These are phyloP conservation scores for Jaenimonas drosophilae DNA, from an alignment of 208 protist species.

Conservation along the genomic window DNA sequence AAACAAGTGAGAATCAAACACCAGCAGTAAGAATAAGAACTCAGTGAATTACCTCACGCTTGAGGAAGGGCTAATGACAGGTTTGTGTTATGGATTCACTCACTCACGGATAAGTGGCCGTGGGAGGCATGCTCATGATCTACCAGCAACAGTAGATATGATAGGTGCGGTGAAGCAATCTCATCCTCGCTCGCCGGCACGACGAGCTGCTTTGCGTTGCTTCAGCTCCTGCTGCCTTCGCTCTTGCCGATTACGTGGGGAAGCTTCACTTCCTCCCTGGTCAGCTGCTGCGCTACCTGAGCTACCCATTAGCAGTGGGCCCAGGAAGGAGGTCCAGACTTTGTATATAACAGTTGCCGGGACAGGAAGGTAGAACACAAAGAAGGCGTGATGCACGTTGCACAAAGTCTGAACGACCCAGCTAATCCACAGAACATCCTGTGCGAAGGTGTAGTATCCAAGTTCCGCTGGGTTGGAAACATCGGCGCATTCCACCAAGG, in stretches of 20 bases:
- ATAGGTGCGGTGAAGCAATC: too few species aligned
- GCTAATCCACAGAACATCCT: conserved; percentile 85
- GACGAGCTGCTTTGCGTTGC: conserved; percentile 35
- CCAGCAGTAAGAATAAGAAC: too few species aligned
- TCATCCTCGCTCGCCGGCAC: too few species aligned
- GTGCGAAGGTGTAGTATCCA: conserved; percentile 67
- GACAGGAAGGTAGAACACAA: conserved; percentile 84
- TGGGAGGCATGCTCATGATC: too few species aligned
- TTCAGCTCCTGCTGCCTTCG: conserved; percentile 48
- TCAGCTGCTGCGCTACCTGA: conserved; percentile 5
- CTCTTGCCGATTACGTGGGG: conserved; percentile 41
- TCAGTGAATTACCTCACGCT: too few species aligned
- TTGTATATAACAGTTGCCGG: conserved; percentile 69
- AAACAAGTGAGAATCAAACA: too few species aligned
- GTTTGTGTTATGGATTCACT: too few species aligned
- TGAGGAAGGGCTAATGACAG: too few species aligned
- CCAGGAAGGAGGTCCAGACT: conserved; percentile 31
- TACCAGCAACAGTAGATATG: too few species aligned
- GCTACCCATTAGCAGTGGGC: conserved; percentile 9
- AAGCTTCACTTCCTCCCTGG: background rate
- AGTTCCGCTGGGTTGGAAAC: conserved; percentile 67
- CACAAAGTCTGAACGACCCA: conserved; percentile 78
- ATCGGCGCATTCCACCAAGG: conserved; percentile 67
- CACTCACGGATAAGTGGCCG: too few species aligned
- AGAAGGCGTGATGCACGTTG: conserved; percentile 53